A percentile compares a stretch with the other conserved stretches of the same genome.
Conservation (phyloP, 257 asterid species). For the Datura wrightii region DNA sequence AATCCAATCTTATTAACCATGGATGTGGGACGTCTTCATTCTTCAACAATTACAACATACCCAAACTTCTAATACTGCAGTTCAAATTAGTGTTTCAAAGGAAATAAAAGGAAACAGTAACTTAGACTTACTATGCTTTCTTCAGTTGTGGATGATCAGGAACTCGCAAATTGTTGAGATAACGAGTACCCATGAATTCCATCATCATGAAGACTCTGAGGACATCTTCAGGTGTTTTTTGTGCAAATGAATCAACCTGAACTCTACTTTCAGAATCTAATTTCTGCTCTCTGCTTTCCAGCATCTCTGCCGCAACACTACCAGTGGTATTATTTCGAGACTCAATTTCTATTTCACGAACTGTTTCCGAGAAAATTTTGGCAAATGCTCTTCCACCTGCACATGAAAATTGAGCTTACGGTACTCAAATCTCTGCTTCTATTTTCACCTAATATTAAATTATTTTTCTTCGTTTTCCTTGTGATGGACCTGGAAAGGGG, state of each 20-base stretch:
- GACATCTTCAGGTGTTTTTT: slow-evolving; percentile 44
- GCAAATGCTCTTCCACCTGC: slow-evolving; percentile 45
- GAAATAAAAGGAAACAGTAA: too few relatives aligned
- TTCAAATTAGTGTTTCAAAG: too few relatives aligned
- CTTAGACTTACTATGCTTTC: not conserved
- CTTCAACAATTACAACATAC: too few relatives aligned
- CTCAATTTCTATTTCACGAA: slow-evolving; percentile 48
- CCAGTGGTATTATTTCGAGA: not conserved
- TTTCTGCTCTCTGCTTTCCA: slow-evolving; percentile 10
- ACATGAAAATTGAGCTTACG: not conserved
- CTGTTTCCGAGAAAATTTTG: slow-evolving; percentile 39
- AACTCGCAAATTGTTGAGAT: slow-evolving; percentile 39
- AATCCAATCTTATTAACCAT: too few relatives aligned
- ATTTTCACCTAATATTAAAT: not conserved
- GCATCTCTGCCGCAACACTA: slow-evolving; percentile 25
- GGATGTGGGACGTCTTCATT: too few relatives aligned
- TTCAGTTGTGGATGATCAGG: slow-evolving; percentile 28
- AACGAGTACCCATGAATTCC: slow-evolving; percentile 40
- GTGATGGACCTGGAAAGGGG: too few relatives aligned
- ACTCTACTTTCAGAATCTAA: not conserved
- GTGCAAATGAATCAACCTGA: not conserved
- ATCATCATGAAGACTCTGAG: slow-evolving; percentile 46
- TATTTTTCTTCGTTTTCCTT: not conserved
- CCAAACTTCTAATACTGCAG: too few relatives aligned
- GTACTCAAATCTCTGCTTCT: not conserved